phyloP scores from a whole-genome alignment of 2,329 filamentous ascomycete species.

The Curvularia sp. region DNA sequence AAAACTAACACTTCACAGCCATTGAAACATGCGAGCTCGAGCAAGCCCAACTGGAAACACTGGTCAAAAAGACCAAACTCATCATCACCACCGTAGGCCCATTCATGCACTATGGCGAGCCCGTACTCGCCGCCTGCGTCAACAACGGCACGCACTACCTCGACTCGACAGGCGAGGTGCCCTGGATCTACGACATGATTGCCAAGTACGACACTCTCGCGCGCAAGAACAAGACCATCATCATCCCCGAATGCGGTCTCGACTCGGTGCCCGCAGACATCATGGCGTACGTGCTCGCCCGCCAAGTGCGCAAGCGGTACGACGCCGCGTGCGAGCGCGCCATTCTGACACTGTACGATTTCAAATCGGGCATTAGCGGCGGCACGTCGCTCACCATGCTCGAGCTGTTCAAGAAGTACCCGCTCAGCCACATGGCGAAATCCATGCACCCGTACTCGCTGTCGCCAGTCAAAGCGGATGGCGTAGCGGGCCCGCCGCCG shows the following conservation, averaged over 20 bases:
- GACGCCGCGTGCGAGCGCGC: slow-evolving; percentile 60
- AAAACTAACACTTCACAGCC: slow-evolving; percentile 37
- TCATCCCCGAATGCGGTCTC: slow-evolving; percentile 66
- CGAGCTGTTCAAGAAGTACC: slow-evolving; percentile 59
- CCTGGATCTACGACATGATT: slow-evolving; percentile 70
- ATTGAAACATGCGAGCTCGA: slow-evolving; percentile 54
- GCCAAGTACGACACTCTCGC: slow-evolving; percentile 67
- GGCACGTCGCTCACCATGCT: slow-evolving; percentile 72
- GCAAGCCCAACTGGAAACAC: slow-evolving; percentile 57
- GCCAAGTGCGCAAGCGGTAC: slow-evolving; percentile 61
- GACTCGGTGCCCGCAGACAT: slow-evolving; percentile 69
- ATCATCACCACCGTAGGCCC: slow-evolving; percentile 69
- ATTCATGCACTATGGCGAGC: slow-evolving; percentile 69
- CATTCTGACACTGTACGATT: slow-evolving; percentile 60
- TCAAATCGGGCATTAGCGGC: slow-evolving; percentile 60
- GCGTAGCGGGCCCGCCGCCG: slow-evolving; percentile 40
- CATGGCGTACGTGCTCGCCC: slow-evolving; percentile 61
- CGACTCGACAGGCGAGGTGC: slow-evolving; percentile 70
- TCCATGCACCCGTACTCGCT: slow-evolving; percentile 61
- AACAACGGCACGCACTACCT: slow-evolving; percentile 71
- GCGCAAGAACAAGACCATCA: slow-evolving; percentile 66
- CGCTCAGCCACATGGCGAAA: slow-evolving; percentile 57
- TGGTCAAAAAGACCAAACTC: slow-evolving; percentile 64
- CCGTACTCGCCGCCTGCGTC: slow-evolving; percentile 70
- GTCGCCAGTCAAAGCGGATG: slow-evolving; percentile 54